A percentile compares a stretch with the other conserved stretches of the same genome.
phyloP scores from a whole-genome alignment of 2,329 filamentous ascomycete species.

The Fusarium poae region DNA sequence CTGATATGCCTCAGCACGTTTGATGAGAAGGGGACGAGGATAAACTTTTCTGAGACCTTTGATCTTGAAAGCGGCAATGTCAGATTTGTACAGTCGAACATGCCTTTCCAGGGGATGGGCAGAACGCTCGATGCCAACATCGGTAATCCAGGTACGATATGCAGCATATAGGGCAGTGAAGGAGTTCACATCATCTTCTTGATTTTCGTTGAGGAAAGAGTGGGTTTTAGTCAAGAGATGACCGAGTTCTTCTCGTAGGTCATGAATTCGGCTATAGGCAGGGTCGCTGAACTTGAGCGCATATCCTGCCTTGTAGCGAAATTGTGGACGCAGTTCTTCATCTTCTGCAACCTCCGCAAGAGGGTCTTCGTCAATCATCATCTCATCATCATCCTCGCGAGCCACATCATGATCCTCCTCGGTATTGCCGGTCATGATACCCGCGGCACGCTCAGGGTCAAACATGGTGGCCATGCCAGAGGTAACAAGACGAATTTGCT shows the following conservation, averaged over 20 bases:
- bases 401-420: constrained; percentile 67
- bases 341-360: constrained; percentile 78
- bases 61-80: constrained; percentile 93
- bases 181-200: constrained; percentile 95
- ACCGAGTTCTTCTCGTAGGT: constrained; percentile 83
- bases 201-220: constrained; percentile 81
- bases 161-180: constrained; percentile 94
- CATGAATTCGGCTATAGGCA: constrained; percentile 82
- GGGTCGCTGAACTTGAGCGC: constrained; percentile 68
- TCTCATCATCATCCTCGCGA: constrained; percentile 60
- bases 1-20: constrained; percentile 94
- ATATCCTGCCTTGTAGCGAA: constrained; percentile 91
- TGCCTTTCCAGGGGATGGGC: constrained; percentile 93
- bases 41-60: constrained; percentile 93
- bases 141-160: constrained; percentile 96
- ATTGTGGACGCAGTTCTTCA: constrained; percentile 86
- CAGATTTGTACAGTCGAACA: constrained; percentile 83
- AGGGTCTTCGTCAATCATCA: constrained; percentile 63
- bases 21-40: constrained; percentile 89
- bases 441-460: constrained; percentile 78
- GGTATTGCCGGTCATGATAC: constrained; percentile 59
- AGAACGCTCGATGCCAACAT: constrained; percentile 95
- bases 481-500: constrained; percentile 87
- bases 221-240: constrained; percentile 86
- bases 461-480: constrained; percentile 93